Base-by-base conservation (phyloP, 768 basidiomycete genomes). In the Termitomyces sp. region DNA sequence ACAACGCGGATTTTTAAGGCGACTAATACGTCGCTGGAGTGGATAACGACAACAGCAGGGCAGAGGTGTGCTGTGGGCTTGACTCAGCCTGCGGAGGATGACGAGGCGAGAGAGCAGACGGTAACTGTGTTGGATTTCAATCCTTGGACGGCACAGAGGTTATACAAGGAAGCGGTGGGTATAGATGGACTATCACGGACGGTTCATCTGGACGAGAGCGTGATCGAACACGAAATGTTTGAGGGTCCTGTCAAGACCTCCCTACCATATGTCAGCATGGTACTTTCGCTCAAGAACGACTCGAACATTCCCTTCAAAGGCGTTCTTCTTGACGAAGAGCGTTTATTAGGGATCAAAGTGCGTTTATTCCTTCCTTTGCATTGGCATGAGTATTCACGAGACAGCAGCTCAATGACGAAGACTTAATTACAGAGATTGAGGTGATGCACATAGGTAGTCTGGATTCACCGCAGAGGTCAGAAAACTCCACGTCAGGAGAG, bases 11-110 rank as follows among this genome's bases (percentile, higher is more conserved):
- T 38, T n/a, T 53, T 54, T 36, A 16, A 54, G 20, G 49, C 18
- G n/a, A 35, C 16, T 6, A 7, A 28, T 28, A 9, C 3, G 16
- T 44, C 51, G 0, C 1, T n/a, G 15, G 32, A n/a, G 8, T 60
- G 51, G 59, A 54, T 60, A 2, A 60, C 59, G 2, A 54, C 44
- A 8, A 54, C 59, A 11, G 59, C 42, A 11, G 59, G 59, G 18
- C 59, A 54, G 45, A 20, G 59, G 18, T 58, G 57, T 49, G 58
- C 40, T 5, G 32, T 59, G 2, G 40, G 20, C 1, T 44, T 49
- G 13, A 35, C 45, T 4, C 11, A 22, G 15, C 7, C 28, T 18
- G 16, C 15, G 20, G 22, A 38, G n/a, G 48, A 18, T 11, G 35
- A 18, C 5, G 38, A 57, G 35, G 40, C 16, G 9, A 3, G 5